Evolutionary conservation across 2,329 filamentous ascomycete species (phyloP).

Genomic region (Neoascochyta sp.): DNA sequence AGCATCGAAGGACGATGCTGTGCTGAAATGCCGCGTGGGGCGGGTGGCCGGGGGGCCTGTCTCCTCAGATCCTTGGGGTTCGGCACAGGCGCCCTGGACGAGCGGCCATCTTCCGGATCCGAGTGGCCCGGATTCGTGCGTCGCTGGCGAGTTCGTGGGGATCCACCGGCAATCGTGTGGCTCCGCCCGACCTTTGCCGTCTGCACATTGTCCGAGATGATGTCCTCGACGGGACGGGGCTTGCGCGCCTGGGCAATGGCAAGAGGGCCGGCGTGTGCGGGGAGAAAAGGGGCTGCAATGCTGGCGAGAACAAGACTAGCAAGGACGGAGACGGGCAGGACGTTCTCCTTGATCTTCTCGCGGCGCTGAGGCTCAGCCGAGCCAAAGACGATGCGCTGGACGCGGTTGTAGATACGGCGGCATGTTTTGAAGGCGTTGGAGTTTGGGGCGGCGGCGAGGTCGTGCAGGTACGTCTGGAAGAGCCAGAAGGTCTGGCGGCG

Average conservation of each 20-base stretch:
- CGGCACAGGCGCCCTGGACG: constrained; percentile 39
- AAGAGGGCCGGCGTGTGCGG: constrained; percentile 74
- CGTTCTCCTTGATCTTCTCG: constrained; percentile 78
- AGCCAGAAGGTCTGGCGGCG: constrained; percentile 77
- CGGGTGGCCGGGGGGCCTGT: constrained; percentile 22
- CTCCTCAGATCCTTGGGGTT: constrained; percentile 28
- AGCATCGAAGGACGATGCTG: constrained; percentile 49
- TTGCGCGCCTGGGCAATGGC: constrained; percentile 79
- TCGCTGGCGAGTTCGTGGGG: constrained; percentile 45
- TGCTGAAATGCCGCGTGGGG: constrained; percentile 23
- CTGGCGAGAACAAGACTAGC: constrained; percentile 76
- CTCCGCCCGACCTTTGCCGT: constrained; percentile 61
- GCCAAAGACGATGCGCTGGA: constrained; percentile 83
- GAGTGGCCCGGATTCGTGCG: constrained; percentile 35
- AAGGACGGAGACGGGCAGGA: constrained; percentile 73
- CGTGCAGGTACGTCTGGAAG: constrained; percentile 82
- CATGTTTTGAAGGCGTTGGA: constrained; percentile 78
- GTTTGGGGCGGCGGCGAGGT: constrained; percentile 71
- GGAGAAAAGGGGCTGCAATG: constrained; percentile 69
- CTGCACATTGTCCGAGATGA: constrained; percentile 56
- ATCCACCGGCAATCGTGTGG: constrained; percentile 59
- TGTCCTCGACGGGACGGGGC: constrained; percentile 61
- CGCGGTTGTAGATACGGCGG: constrained; percentile 79
- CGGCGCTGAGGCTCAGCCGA: constrained; percentile 64
- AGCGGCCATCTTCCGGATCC: constrained; percentile 35